phyloP scores from a whole-genome alignment of 2,329 filamentous ascomycete genomes.

The Monascus ruber region DNA sequence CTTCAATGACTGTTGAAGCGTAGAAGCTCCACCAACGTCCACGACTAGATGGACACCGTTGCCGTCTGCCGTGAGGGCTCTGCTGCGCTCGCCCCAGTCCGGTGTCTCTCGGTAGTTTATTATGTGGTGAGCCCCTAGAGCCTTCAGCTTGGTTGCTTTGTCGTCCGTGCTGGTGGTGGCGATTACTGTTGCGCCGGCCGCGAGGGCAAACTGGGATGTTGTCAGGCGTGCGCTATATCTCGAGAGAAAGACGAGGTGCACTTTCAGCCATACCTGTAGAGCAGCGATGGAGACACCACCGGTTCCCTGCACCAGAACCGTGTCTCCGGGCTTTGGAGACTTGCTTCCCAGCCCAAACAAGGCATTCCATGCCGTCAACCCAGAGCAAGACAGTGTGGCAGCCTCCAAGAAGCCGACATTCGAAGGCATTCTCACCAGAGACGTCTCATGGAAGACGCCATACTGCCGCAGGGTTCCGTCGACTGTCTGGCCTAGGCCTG shows the following conservation, averaged over 20 bases:
- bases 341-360: slow-evolving; percentile 44
- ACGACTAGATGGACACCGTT: slow-evolving; percentile 51
- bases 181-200: slow-evolving; percentile 44
- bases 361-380: slow-evolving; percentile 55
- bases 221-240: neutral
- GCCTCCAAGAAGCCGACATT: slow-evolving; percentile 45
- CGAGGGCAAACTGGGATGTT: slow-evolving; percentile 36
- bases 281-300: slow-evolving; percentile 50
- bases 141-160: slow-evolving; percentile 43
- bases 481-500: slow-evolving; percentile 55
- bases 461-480: slow-evolving; percentile 61
- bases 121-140: slow-evolving; percentile 46
- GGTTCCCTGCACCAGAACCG: slow-evolving; percentile 50
- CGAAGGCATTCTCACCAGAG: slow-evolving; percentile 52
- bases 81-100: slow-evolving; percentile 50
- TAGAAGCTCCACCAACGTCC: slow-evolving; percentile 56
- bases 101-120: slow-evolving; percentile 51
- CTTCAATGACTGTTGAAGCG: slow-evolving; percentile 45
- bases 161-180: slow-evolving; percentile 47
- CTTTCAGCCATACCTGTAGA: slow-evolving; percentile 30
- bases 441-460: slow-evolving; percentile 55
- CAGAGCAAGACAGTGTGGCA: slow-evolving; percentile 50
- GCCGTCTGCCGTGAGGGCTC: slow-evolving; percentile 37
- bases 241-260: neutral
- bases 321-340: slow-evolving; percentile 42